Conservation (phyloP, 257 asterid genomes). For the Striga asiatica region DNA sequence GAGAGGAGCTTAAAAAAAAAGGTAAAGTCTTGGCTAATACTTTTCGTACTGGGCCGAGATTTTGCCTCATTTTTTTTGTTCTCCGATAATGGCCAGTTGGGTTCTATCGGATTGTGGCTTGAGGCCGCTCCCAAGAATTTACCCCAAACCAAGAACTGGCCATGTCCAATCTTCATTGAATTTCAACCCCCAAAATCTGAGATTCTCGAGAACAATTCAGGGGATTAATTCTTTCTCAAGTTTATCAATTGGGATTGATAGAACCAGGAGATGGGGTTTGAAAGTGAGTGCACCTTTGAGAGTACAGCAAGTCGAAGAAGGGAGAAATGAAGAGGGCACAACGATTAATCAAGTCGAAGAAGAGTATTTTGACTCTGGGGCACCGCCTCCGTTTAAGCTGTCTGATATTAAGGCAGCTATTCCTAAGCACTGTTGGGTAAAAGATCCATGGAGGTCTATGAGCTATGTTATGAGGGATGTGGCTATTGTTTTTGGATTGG, state of each 20-base stretch:
- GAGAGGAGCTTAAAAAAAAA: too few species aligned
- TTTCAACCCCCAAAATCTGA: constrained; percentile 22
- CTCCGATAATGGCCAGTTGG: constrained; percentile 38
- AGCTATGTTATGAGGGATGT: constrained; percentile 82
- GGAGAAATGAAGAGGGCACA: constrained; percentile 11
- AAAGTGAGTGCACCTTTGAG: constrained; percentile 70
- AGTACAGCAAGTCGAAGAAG: constrained; percentile 39
- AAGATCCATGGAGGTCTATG: constrained; percentile 82
- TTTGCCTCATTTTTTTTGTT: too few species aligned
- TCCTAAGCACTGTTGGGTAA: constrained; percentile 97
- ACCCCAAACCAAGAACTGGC: constrained; percentile 32
- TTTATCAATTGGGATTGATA: constrained; percentile 15
- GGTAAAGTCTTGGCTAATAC: too few species aligned
- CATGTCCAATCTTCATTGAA: constrained; percentile 11
- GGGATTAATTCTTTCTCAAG: constrained; percentile 15
- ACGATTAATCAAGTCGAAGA: constrained; percentile 1
- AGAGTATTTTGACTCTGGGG: constrained; percentile 47
- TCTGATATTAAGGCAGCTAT: constrained; percentile 73
- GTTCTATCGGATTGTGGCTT: constrained; percentile 35
- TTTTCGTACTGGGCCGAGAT: too few species aligned
- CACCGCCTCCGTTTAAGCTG: constrained; percentile 74
- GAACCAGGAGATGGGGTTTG: constrained; percentile 50
- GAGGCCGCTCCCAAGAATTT: constrained; percentile 31
- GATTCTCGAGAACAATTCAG: constrained; percentile 22
- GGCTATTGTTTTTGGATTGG: constrained; percentile 65